These are phyloP conservation scores for Penicillium sp. DNA, from an alignment of 2,329 filamentous ascomycete genomes.

Conservation along the genomic window DNA sequence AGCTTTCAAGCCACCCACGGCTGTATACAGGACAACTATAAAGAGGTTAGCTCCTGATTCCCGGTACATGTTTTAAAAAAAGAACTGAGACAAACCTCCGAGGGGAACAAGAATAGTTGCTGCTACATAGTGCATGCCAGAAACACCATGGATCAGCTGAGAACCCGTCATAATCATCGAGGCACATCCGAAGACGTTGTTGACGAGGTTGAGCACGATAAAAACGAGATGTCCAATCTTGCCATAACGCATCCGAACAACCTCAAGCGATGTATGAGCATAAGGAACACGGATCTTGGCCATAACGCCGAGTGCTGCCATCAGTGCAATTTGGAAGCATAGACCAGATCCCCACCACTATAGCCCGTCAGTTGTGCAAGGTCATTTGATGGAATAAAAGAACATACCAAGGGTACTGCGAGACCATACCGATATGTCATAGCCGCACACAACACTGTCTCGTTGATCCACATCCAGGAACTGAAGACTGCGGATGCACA, in stretches of 20 bases:
- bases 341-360: slow-evolving; percentile 42
- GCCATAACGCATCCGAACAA: slow-evolving; percentile 50
- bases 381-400: background rate
- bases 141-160: slow-evolving; percentile 47
- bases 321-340: slow-evolving; percentile 51
- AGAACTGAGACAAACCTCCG: slow-evolving; percentile 36
- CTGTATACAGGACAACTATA: slow-evolving; percentile 48
- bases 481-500: slow-evolving; percentile 41
- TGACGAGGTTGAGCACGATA: slow-evolving; percentile 43
- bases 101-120: slow-evolving; percentile 48
- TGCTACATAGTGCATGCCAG: slow-evolving; percentile 50
- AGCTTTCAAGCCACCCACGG: slow-evolving; percentile 50
- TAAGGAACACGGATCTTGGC: slow-evolving; percentile 52
- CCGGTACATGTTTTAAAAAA: background rate
- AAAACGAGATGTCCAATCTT: slow-evolving; percentile 43
- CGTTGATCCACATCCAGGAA: slow-evolving; percentile 43
- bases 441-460: slow-evolving; percentile 35
- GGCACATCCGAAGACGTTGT: slow-evolving; percentile 47
- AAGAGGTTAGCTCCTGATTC: background rate
- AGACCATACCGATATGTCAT: slow-evolving; percentile 37
- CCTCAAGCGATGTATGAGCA: slow-evolving; percentile 52
- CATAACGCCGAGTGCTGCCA: slow-evolving; percentile 50
- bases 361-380: background rate
- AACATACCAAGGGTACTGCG: slow-evolving; percentile 34
- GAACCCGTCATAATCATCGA: slow-evolving; percentile 49